Conservation (phyloP, 2,329 filamentous ascomycete genomes). For the Trichothecium roseum region DNA sequence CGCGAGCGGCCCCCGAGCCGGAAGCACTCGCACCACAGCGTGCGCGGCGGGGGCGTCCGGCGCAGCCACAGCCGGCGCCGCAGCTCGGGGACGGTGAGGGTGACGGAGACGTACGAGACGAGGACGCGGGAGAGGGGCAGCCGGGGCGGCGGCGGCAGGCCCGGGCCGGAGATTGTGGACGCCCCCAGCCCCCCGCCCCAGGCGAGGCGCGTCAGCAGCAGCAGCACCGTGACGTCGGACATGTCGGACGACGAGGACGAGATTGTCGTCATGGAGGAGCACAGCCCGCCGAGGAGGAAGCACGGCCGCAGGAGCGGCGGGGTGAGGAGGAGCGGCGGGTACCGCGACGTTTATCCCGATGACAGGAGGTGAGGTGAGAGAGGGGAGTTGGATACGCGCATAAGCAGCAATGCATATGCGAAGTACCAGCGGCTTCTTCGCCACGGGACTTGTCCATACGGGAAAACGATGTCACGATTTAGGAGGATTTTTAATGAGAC, state of each 20-base stretch:
- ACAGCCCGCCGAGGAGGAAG: slow-evolving; percentile 14
- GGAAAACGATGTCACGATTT: too few species aligned
- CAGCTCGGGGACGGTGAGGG: slow-evolving; percentile 8
- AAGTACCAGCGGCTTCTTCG: too few species aligned
- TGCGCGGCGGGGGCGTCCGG: slow-evolving; percentile 2
- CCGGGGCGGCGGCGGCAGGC: slow-evolving; percentile 1
- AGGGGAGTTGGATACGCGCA: too few species aligned
- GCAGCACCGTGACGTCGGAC: too few species aligned
- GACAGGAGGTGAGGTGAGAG: background rate
- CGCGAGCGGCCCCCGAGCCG: slow-evolving; percentile 6
- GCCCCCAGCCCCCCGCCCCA: slow-evolving; percentile 12
- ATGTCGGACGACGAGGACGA: slow-evolving; percentile 26
- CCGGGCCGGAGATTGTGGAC: slow-evolving; percentile 15
- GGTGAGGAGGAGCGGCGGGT: slow-evolving; percentile 2
- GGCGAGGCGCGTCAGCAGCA: slow-evolving; percentile 1
- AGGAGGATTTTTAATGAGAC: too few species aligned
- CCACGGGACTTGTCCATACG: too few species aligned
- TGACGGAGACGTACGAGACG: slow-evolving; percentile 18
- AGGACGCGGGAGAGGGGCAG: slow-evolving; percentile 11
- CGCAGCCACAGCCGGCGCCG: slow-evolving; percentile 5
- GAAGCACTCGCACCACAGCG: slow-evolving; percentile 3
- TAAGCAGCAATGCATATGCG: too few species aligned
- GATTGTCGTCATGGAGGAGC: slow-evolving; percentile 25
- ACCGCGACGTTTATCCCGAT: slow-evolving; percentile 1
- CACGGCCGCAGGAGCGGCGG: slow-evolving; percentile 11